Evolutionary conservation across 495 filamentous ascomycete species (phyloP).

Genomic region (Penicillium psychrofluorescens): DNA sequence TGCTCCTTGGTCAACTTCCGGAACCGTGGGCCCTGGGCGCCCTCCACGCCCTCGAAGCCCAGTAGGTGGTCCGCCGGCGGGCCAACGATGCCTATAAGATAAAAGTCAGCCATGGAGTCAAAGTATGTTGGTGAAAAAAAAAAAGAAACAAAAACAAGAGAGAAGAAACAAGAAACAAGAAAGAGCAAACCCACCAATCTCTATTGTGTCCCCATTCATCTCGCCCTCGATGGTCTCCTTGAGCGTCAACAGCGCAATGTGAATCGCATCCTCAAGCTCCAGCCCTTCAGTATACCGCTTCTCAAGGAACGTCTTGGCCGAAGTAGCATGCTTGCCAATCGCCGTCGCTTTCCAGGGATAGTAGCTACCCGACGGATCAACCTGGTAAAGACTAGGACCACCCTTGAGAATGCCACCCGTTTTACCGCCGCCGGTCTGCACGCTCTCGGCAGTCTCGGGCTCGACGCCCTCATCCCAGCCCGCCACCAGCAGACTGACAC

Average conservation of each 20-base stretch:
- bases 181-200: slow-evolving; percentile 66
- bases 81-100: slow-evolving; percentile 73
- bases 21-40: slow-evolving; percentile 85
- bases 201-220: slow-evolving; percentile 98
- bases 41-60: slow-evolving; percentile 87
- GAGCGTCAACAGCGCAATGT: slow-evolving; percentile 93
- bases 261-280: slow-evolving; percentile 96
- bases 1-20: slow-evolving; percentile 93
- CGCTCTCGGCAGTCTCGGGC: slow-evolving; percentile 56
- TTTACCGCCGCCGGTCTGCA: slow-evolving; percentile 54
- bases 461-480: slow-evolving; percentile 97
- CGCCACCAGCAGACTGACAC: slow-evolving; percentile 88
- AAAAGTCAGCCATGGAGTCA: slow-evolving; percentile 1
- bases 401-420: slow-evolving; percentile 94
- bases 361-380: slow-evolving; percentile 93
- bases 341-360: slow-evolving; percentile 99
- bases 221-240: slow-evolving; percentile 99
- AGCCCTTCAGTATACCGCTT: slow-evolving; percentile 96
- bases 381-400: slow-evolving; percentile 95
- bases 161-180: too few species aligned
- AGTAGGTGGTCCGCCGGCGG: slow-evolving; percentile 88
- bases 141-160: too few species aligned
- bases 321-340: slow-evolving; percentile 96
- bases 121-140: background rate
- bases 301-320: slow-evolving; percentile 97